phyloP scores from a whole-genome alignment of 2,329 filamentous ascomycete genomes.

The Xylaria sp. region DNA sequence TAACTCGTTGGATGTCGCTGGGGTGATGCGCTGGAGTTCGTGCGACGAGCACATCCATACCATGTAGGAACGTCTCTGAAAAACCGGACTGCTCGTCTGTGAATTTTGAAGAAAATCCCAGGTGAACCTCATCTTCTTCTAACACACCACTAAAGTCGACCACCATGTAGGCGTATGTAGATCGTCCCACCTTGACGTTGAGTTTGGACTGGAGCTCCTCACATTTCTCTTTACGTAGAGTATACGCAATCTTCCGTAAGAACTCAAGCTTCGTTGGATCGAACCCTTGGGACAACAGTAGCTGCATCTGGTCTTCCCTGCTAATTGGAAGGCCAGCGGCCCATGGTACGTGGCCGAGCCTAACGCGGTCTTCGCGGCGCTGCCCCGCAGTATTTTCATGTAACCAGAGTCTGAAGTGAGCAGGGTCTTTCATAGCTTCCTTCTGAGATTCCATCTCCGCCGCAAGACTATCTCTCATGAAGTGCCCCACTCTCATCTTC shows the following conservation, averaged over 20 bases:
- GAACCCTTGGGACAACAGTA: conserved; percentile 71
- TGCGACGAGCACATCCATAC: conserved; percentile 71
- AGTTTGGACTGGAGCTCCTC: conserved; percentile 64
- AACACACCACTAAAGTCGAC: conserved; percentile 72
- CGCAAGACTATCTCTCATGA: conserved; percentile 62
- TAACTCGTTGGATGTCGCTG: conserved; percentile 78
- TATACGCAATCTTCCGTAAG: conserved; percentile 59
- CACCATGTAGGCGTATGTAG: conserved; percentile 72
- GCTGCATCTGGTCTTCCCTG: conserved; percentile 62
- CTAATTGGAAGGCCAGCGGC: conserved; percentile 61
- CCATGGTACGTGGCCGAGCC: conserved; percentile 55
- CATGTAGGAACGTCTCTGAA: conserved; percentile 64
- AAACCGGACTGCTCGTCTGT: conserved; percentile 62
- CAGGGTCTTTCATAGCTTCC: conserved; percentile 60
- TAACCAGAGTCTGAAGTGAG: conserved; percentile 65
- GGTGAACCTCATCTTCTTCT: conserved; percentile 71
- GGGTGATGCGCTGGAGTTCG: conserved; percentile 75
- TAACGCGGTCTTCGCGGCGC: conserved; percentile 52
- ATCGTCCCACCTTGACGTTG: conserved; percentile 69
- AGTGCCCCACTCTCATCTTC: conserved; percentile 58
- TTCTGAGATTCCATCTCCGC: conserved; percentile 64
- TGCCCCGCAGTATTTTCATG: conserved; percentile 50
- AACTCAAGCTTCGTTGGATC: conserved; percentile 58
- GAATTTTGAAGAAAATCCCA: conserved; percentile 76
- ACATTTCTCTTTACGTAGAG: conserved; percentile 63